Base-by-base conservation (phyloP, 208 protist genomes). In the Porcisia deanei region DNA sequence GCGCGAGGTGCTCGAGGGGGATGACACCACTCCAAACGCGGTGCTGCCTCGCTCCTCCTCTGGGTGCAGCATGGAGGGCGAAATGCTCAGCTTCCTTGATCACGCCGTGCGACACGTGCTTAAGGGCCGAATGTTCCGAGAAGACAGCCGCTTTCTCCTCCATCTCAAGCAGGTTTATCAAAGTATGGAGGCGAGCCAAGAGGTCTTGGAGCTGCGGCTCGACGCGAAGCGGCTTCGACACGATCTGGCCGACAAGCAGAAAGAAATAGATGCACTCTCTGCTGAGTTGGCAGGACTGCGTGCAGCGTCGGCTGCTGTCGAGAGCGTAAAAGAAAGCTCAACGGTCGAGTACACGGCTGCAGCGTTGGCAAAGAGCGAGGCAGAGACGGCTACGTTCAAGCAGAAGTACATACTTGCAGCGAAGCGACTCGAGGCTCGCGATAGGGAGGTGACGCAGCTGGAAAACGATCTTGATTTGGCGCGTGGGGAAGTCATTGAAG, bases 401-500 rank as follows among this genome's bases (percentile, higher is more conserved):
- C 91, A 97, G 67, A 94, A 93, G 75, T 94, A 89, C 76, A 70
- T 64, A 22, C 81, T 96, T 7, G 88, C 83, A 45, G 76, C 85
- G 37, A 91, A 86, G 75, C 90, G 93, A 0, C 83, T 87, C 47
- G 90, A 93, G 78, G 84, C 84, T 52, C 89, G 89, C 69, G 90
- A 90, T 45, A 49, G 65, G 34, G 93, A 97, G 73, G 87, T 94
- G 16, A 76, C 82, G 25, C 73, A 86, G 41, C 84, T 97, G n/a
- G 93, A 97, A 68, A 75, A 81, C 61, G 85, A 95, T 41, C 72
- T 97, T n/a, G 87, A 87, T 39, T 79, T 75, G 30, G 80, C 86
- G 7, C 87, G 88, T 22, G 55, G 77, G 22, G 88, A 93, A 66
- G 68, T 94, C 6, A 79, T 92, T 10, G 78, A 89, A 25, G 64